phyloP scores from a whole-genome alignment of 345 rosid species.

The Gossypium rotundifolium region DNA sequence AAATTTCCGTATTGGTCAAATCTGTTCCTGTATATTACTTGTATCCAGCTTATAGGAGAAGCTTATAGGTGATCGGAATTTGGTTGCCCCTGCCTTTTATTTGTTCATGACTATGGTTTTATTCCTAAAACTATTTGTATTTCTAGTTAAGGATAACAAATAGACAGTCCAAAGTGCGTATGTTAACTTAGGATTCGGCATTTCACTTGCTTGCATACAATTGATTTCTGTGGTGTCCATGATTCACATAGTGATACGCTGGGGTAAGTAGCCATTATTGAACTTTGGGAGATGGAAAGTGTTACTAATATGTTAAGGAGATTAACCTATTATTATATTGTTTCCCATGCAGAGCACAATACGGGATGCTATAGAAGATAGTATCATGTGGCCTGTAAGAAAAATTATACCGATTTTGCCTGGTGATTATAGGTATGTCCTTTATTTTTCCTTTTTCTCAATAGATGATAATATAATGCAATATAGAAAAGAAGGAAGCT shows the following conservation, averaged over 20 bases:
- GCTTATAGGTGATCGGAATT: background rate
- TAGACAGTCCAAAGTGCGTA: background rate
- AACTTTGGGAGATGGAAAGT: background rate
- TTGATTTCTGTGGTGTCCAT: background rate
- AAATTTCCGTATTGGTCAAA: background rate
- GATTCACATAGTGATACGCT: background rate
- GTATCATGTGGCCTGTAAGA: slow-evolving; percentile 97
- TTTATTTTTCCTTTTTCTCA: slow-evolving; percentile 9
- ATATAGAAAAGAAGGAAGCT: background rate
- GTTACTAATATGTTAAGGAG: background rate
- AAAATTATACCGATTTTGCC: slow-evolving; percentile 96
- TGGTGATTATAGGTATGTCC: slow-evolving; percentile 84
- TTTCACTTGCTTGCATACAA: too few species aligned
- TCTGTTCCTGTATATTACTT: background rate
- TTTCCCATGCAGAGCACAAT: slow-evolving; percentile 69
- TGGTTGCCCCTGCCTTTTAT: background rate
- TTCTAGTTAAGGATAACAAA: background rate
- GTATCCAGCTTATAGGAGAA: too few species aligned
- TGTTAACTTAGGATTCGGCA: background rate
- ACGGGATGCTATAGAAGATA: slow-evolving; percentile 86
- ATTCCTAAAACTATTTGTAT: background rate
- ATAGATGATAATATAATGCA: background rate
- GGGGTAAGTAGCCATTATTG: background rate
- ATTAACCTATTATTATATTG: slow-evolving; percentile 7
- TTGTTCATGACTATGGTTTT: background rate